phyloP scores from a whole-genome alignment of 805 yeast genomes.

The Myxozyma geophila region DNA sequence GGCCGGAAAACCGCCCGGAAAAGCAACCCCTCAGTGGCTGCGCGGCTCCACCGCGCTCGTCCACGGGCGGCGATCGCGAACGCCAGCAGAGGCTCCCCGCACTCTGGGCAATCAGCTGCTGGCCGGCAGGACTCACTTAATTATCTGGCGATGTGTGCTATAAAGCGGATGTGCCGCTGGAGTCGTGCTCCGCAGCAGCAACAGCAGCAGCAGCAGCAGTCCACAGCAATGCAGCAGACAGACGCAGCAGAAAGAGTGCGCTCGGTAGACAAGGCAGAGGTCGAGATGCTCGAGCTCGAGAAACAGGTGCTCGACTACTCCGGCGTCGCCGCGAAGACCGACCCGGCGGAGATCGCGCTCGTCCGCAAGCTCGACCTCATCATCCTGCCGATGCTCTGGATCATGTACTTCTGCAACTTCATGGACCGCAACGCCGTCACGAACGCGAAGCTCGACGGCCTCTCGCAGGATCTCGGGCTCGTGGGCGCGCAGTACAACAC shows the following conservation, averaged over 20 bases:
- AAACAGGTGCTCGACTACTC: constrained; percentile 11
- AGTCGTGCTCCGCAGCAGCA: too few relatives aligned
- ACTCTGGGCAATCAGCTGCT: too few relatives aligned
- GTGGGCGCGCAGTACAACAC: constrained; percentile 51
- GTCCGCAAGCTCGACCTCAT: constrained; percentile 55
- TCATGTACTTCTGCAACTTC: constrained; percentile 54
- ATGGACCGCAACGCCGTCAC: constrained; percentile 52
- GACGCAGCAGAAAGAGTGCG: background rate
- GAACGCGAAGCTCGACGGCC: constrained; percentile 52
- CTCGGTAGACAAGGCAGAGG: constrained; percentile 1
- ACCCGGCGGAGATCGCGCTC: constrained; percentile 48
- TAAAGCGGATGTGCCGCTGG: too few relatives aligned
- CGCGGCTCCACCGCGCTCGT: too few relatives aligned
- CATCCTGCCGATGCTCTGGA: constrained; percentile 55
- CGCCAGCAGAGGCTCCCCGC: background rate
- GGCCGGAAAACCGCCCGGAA: too few relatives aligned
- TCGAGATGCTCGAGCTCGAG: constrained; percentile 12
- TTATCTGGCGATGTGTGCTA: too few relatives aligned
- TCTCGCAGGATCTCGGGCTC: constrained; percentile 49
- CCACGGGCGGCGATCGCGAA: background rate
- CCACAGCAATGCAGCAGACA: background rate
- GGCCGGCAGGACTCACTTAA: too few relatives aligned
- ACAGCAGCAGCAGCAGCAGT: background rate
- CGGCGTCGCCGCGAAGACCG: constrained; percentile 15
- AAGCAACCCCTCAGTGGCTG: too few relatives aligned